A percentile compares a stretch with the other conserved stretches of the same genome.
phyloP scores from a whole-genome alignment of 2,329 filamentous ascomycete genomes.

The Dothistroma septosporum region DNA sequence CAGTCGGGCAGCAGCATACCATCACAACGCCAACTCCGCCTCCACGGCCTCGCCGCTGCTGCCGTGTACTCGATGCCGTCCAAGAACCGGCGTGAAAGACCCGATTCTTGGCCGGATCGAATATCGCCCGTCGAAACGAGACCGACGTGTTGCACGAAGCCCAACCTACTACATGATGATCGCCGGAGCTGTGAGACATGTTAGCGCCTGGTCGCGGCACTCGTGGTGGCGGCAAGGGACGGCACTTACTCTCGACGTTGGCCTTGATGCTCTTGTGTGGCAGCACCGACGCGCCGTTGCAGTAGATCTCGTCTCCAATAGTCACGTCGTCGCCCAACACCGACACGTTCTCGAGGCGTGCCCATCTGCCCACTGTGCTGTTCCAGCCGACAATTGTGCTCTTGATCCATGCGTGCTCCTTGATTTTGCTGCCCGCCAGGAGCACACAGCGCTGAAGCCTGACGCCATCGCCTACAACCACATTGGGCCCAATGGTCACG shows the following conservation, averaged over 20 bases:
- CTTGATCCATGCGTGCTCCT: conserved; percentile 99
- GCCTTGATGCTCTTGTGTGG: conserved; percentile 99
- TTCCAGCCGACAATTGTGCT: conserved; percentile 98
- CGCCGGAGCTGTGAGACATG: conserved; percentile 18
- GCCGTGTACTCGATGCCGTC: conserved; percentile 1
- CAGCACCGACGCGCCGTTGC: conserved; percentile 83
- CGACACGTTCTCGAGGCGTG: conserved; percentile 94
- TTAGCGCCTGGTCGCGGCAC: conserved; percentile 8
- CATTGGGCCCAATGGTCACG: conserved; percentile 89
- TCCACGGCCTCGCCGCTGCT: conserved; percentile 4
- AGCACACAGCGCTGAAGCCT: conserved; percentile 90
- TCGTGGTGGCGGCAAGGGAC: not conserved
- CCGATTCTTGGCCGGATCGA: conserved; percentile 4
- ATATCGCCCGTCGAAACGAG: not conserved
- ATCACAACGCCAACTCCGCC: conserved; percentile 2
- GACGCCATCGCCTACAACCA: conserved; percentile 89
- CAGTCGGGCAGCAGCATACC: not conserved
- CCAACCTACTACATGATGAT: conserved; percentile 26
- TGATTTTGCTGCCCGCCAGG: conserved; percentile 84
- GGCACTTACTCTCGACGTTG: conserved; percentile 74
- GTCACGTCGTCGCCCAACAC: conserved; percentile 96
- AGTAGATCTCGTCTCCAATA: conserved; percentile 96
- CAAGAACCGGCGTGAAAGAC: not conserved
- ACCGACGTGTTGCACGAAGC: not conserved
- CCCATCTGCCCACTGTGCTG: conserved; percentile 92